Base-by-base conservation (phyloP, 352 stramenopile genomes). In the Phytophthora litchii region DNA sequence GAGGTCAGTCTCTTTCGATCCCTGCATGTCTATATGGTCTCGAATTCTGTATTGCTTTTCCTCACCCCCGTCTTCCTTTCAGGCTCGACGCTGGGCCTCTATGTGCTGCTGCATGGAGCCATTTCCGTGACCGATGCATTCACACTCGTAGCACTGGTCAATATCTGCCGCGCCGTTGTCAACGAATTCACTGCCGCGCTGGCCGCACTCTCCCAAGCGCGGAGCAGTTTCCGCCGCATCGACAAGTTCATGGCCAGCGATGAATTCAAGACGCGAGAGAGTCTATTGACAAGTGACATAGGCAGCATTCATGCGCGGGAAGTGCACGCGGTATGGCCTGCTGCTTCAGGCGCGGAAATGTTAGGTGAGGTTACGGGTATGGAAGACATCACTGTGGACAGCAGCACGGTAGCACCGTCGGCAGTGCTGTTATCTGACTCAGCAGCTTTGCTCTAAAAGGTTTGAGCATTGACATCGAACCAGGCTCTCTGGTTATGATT, bases 1-100 rank as follows among this genome's bases (percentile, higher is more conserved):
- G 78, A 88, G 60, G 61, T 88, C 42, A 50, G 42, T 56, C 55
- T 85, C n/a, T 76, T 80, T 48, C 74, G 76, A 41, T 63, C 57
- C 16, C 83, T 85, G 52, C 73, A 89, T 48, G 43, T 60, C 16
- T 60, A 75, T 21, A 76, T 80, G 61, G 70, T 87, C 46, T 47
- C 82, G 38, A 89, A 87, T 60, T 76, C 72, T 21, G 66, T 70
- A 23, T 56, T 83, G 64, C 59, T 85, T 17, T 78, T 85, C 42
- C 64, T 85, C 31, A 77, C 67, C 25, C 66, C 75, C 3, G 67
- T 76, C 34, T 62, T 84, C 25, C 48, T 83, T n/a, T 70, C 64
- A 23, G 76, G 64, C 17, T 58, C 77, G 36, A 76, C 65, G 9
- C 50, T 82, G 36, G 74, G 67, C 4, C 67, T 83, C 11, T 82